These are phyloP conservation scores for Xerocomus nothofagi DNA, from an alignment of 1,284 basidiomycete species.

Conservation along the genomic window DNA sequence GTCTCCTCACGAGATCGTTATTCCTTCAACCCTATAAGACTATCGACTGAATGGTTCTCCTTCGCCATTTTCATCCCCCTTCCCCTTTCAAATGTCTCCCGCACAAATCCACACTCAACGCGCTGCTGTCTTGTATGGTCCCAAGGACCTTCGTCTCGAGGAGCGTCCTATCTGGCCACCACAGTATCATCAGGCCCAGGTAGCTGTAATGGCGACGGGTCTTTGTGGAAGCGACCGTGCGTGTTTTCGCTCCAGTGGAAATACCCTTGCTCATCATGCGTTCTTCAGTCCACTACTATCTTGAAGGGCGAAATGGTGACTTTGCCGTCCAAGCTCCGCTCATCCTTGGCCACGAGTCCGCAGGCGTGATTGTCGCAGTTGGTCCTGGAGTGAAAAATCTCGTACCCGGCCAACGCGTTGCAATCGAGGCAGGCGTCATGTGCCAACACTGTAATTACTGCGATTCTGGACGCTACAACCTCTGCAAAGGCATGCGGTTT, in stretches of 20 bases:
- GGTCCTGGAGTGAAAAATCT: slow-evolving; percentile 67
- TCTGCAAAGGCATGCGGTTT: slow-evolving; percentile 89
- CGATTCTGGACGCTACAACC: slow-evolving; percentile 84
- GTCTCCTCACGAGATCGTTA: slow-evolving; percentile 33
- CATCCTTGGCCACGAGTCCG: slow-evolving; percentile 90
- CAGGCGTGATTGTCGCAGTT: slow-evolving; percentile 77
- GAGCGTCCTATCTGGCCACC: slow-evolving; percentile 69
- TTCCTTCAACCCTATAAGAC: slow-evolving; percentile 37
- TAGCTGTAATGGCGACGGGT: slow-evolving; percentile 80
- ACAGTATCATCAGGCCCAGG: slow-evolving; percentile 65
- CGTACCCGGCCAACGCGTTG: slow-evolving; percentile 84
- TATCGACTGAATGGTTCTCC: slow-evolving; percentile 28
- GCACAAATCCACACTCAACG: slow-evolving; percentile 53
- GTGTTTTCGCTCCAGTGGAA: slow-evolving; percentile 32
- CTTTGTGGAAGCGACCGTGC: slow-evolving; percentile 89
- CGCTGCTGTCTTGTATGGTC: slow-evolving; percentile 71
- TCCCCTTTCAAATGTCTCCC: slow-evolving; percentile 51
- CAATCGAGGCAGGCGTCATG: slow-evolving; percentile 90
- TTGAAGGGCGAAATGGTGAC: slow-evolving; percentile 87
- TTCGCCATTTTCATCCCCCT: slow-evolving; percentile 24
- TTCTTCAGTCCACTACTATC: slow-evolving; percentile 81
- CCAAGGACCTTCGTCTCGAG: slow-evolving; percentile 72
- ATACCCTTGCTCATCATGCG: slow-evolving; percentile 10
- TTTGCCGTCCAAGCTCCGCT: slow-evolving; percentile 83
- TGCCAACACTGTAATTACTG: slow-evolving; percentile 76